Evolutionary conservation across 257 asterid species (phyloP), one percentile per base, ranked within the genome.

Genomic region (Solanum bukasovii): DNA sequence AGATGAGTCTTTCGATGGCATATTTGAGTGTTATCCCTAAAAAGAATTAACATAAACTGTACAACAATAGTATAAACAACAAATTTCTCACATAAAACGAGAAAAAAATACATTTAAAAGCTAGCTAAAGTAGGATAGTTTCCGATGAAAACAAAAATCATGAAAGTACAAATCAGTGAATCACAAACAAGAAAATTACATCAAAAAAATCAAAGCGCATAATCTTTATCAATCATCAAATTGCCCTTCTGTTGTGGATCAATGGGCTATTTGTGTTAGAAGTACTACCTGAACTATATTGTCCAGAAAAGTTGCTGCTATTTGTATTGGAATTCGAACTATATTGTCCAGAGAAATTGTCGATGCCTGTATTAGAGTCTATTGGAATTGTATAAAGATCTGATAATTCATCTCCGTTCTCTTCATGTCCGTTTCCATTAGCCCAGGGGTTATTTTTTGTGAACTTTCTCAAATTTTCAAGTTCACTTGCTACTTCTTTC

Each of bases 401-500:
- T 0, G 84, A 79, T 31, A 83, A 2, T 63, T 88, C 93, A 27
- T 35, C 63, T 13, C 61, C 46, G 6, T n/a, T 87, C 23, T 25
- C 87, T 90, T 89, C 90, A n/a, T 91, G 79, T 3, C 90, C 93
- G 18, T 83, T 85, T 25, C 38, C 88, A 35, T 83, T 88, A 21
- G 90, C 90, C 98, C 96, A 93, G 1, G 94, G 93, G 29, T 82
- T 82, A 88, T 94, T 93, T 63, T 34, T 88, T 0, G 71, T 91
- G 33, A 92, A 89, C 92, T 89, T 96, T 88, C 95, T 94, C 27
- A 92, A 87, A 7, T 91, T 92, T 87, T 95, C 99, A 4, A 96
- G 95, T 83, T 94, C 98, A 88, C 91, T 95, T 0, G 92, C 92
- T 84, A 95, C 97, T 79, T 96, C 98, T 84, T 92, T 96, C 99